Evolutionary conservation across 176 grass and related monocot species (phyloP).

Genomic region (Leersia perrieri): DNA sequence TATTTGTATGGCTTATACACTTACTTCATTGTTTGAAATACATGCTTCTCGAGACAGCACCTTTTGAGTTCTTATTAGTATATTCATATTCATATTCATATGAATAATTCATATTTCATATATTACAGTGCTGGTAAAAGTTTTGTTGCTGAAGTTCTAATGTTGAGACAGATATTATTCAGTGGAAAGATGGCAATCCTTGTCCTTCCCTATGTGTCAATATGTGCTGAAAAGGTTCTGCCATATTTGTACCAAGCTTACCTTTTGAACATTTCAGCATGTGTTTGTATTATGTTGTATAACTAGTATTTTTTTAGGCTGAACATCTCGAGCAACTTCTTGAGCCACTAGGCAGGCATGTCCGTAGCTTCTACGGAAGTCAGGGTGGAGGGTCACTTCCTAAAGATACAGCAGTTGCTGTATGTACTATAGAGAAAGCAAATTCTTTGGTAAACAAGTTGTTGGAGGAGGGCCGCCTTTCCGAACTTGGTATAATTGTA

Average conservation of each 20-base stretch:
- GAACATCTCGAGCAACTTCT: slow-evolving; percentile 95
- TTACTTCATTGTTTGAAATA: slow-evolving; percentile 5
- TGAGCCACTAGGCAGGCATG: slow-evolving; percentile 91
- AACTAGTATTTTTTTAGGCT: slow-evolving; percentile 55
- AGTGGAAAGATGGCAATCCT: slow-evolving; percentile 89
- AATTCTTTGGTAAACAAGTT: slow-evolving; percentile 92
- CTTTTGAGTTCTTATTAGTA: background rate
- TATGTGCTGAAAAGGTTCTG: slow-evolving; percentile 93
- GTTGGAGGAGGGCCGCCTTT: slow-evolving; percentile 88
- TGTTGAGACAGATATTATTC: slow-evolving; percentile 84
- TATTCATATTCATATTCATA: background rate
- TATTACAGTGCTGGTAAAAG: slow-evolving; percentile 92
- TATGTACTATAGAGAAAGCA: slow-evolving; percentile 98
- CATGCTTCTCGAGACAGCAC: background rate
- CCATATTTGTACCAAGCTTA: slow-evolving; percentile 8
- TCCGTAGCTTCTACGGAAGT: slow-evolving; percentile 86
- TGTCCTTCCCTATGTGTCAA: slow-evolving; percentile 94
- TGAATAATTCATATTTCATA: slow-evolving; percentile 2
- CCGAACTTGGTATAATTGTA: slow-evolving; percentile 97
- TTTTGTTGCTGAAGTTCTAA: slow-evolving; percentile 97
- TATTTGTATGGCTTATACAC: background rate
- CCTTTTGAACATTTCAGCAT: slow-evolving; percentile 22
- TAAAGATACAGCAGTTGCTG: slow-evolving; percentile 97
- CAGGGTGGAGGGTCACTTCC: slow-evolving; percentile 80
- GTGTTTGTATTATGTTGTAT: background rate